Base-by-base conservation (phyloP, 192 early-diverging fungal genomes). In the Linnemannia zychae region DNA sequence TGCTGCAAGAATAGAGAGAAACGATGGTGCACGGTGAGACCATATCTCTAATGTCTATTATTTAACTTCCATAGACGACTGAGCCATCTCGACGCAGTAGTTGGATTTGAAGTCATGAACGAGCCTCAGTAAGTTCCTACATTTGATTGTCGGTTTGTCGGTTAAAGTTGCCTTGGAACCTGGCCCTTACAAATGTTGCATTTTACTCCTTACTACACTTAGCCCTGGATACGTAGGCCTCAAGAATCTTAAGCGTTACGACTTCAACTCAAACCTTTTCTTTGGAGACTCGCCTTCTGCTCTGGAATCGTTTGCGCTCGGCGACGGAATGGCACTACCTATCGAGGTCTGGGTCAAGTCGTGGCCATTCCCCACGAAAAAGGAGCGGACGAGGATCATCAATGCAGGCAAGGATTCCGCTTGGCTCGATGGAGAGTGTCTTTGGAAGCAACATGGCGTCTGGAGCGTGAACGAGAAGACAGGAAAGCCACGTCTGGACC, bases 61-160 rank as follows among this genome's bases (percentile, higher is more conserved):
- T 17, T 28, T 22, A 60, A 17, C 16, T 33, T 22, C 44, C 24
- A 17, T 66, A 94, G 92, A 15, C 93, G 96, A 1, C 60, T 97
- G 31, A 79, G 80, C 60, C 83, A 93, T 66, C 79, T 95, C 12
- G 89, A 92, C 18, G 89, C 93, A 12, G 91, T 97, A 0, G 78
- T 95, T 22, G 96, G 96, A 33, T 96, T 94, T 72, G 96, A 97
- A 82, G 91, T 96, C 31, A 94, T 97, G 87, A 95, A 96, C 67
- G 94, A 96, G 72, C 93, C 93, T 24, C 87, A 90, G 86, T 85
- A 87, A 85, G 87, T 80, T 22, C 67, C 34, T 33, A 28, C 49
- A n/a, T 46, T 20, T 22, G 9, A 16, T 1, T 44, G 40, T 48
- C 53, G 74, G 12, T 6, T 2, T 20, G 22, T 36, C 37, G n/a